These are phyloP conservation scores for Fusarium succisae DNA, from an alignment of 2,329 filamentous ascomycete genomes.

Conservation along the genomic window DNA sequence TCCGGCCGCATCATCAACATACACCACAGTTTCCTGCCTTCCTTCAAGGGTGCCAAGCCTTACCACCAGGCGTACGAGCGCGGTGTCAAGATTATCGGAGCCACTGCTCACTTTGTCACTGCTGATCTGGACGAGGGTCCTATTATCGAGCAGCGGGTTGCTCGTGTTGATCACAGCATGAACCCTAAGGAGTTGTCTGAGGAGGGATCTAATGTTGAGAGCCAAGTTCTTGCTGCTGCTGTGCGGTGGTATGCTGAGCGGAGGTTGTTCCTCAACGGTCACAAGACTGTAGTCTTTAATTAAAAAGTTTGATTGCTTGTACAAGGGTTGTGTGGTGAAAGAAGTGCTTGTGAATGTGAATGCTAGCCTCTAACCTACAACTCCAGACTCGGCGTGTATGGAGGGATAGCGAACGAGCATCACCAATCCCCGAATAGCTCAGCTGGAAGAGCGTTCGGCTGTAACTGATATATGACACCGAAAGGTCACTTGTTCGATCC, in stretches of 20 bases:
- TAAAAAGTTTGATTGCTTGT: conserved; percentile 6
- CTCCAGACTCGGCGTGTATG: background rate
- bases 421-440: conserved; percentile 40
- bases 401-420: background rate
- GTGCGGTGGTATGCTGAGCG: conserved; percentile 87
- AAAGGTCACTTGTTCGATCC: conserved; percentile 43
- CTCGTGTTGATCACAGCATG: conserved; percentile 80
- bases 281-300: conserved; percentile 82
- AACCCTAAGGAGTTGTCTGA: conserved; percentile 79
- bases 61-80: conserved; percentile 90
- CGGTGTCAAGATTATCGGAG: conserved; percentile 89
- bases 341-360: background rate
- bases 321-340: background rate
- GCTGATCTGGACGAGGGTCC: conserved; percentile 86
- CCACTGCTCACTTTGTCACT: conserved; percentile 87
- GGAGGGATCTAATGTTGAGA: conserved; percentile 86
- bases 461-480: conserved; percentile 33
- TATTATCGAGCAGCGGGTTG: conserved; percentile 86
- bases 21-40: conserved; percentile 86
- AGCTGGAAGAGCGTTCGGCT: conserved; percentile 44
- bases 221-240: conserved; percentile 80
- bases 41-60: conserved; percentile 88
- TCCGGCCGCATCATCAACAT: conserved; percentile 91
- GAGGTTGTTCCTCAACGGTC: conserved; percentile 79
- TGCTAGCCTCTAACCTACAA: background rate